These are phyloP conservation scores for Populus hybrid DNA, from an alignment of 441 rosid genomes.

Conservation along the genomic window DNA sequence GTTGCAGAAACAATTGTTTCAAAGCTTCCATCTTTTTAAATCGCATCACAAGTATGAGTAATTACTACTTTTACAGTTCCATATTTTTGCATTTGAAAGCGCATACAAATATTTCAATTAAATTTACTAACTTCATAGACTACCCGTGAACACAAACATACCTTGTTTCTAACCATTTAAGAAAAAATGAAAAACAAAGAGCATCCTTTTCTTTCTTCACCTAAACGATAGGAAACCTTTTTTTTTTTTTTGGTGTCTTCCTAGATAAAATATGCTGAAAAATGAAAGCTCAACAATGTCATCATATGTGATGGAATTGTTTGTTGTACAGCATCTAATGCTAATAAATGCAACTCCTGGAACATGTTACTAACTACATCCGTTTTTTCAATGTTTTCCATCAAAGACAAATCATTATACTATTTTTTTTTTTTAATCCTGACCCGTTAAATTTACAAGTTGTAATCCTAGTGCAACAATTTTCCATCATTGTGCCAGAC, in stretches of 20 bases:
- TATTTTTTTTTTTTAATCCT: neutral
- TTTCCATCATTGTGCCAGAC: neutral
- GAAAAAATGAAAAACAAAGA: neutral
- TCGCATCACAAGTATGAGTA: neutral
- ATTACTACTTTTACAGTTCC: neutral
- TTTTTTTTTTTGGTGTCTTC: neutral
- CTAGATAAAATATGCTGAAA: neutral
- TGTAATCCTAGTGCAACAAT: neutral
- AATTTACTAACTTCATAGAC: neutral
- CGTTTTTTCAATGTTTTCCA: neutral
- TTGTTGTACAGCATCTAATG: neutral
- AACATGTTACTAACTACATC: neutral
- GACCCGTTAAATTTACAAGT: neutral
- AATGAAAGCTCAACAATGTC: neutral
- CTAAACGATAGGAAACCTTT: neutral
- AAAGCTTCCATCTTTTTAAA: neutral
- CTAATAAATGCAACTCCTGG: neutral
- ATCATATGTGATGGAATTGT: neutral
- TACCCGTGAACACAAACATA: neutral
- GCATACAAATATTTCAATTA: neutral
- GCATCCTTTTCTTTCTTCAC: neutral
- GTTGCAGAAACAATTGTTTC: slow-evolving; percentile 3
- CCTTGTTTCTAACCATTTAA: neutral
- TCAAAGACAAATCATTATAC: neutral
- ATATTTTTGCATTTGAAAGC: neutral